Conservation (phyloP, 2,329 filamentous ascomycete genomes). For the Cladosporium colombiae region DNA sequence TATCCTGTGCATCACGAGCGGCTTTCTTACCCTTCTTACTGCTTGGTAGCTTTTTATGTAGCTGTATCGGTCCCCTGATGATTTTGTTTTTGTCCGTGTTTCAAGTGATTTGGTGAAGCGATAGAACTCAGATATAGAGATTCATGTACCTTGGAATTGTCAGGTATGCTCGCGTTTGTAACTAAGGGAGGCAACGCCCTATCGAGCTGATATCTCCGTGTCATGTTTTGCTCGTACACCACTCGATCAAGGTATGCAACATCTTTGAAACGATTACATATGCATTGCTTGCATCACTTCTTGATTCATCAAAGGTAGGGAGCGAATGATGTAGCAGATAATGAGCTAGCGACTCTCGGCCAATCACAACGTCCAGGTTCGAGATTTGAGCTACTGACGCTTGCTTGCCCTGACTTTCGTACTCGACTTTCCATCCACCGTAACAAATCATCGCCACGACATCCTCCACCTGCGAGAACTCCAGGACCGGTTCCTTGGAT, state of each 20-base stretch:
- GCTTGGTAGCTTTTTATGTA: conserved; percentile 9
- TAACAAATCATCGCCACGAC: background rate
- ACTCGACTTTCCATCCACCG: background rate
- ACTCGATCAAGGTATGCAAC: background rate
- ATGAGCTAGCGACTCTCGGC: background rate
- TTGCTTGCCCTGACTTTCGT: background rate
- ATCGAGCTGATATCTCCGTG: background rate
- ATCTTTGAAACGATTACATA: background rate
- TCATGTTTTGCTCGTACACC: background rate
- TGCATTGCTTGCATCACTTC: background rate
- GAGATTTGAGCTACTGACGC: conserved; percentile 6
- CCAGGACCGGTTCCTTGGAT: background rate
- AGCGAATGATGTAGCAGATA: background rate
- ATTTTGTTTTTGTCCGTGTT: background rate
- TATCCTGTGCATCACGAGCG: background rate
- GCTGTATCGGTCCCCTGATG: conserved; percentile 7
- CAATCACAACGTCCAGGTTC: conserved; percentile 3
- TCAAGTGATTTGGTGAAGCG: background rate
- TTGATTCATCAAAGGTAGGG: background rate
- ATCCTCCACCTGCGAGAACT: background rate
- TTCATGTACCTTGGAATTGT: background rate
- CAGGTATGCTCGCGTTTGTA: background rate
- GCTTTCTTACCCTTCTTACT: conserved; percentile 6
- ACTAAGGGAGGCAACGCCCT: background rate
- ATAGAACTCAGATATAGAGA: background rate